Conservation (phyloP, 2,329 filamentous ascomycete genomes). For the Drechslera avenae region DNA sequence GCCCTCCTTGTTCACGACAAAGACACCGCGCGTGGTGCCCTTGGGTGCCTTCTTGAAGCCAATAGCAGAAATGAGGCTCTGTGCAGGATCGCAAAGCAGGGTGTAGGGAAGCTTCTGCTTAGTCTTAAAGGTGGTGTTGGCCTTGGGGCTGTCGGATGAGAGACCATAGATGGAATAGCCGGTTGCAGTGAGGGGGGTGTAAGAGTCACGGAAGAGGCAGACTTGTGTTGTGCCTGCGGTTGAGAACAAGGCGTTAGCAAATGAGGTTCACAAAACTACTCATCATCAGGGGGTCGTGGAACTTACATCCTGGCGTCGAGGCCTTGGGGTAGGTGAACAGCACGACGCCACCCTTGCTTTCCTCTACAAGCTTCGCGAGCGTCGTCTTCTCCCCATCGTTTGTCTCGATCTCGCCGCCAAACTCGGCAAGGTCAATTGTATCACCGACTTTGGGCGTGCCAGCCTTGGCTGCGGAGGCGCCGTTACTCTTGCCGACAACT, state of each 20-base stretch:
- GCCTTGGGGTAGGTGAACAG: conserved; percentile 96
- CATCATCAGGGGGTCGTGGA: background rate
- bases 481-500: conserved; percentile 34
- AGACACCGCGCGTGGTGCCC: conserved; percentile 84
- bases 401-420: conserved; percentile 76
- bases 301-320: conserved; percentile 90
- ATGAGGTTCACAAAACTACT: background rate
- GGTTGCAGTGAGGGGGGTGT: conserved; percentile 73
- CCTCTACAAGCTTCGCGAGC: conserved; percentile 77
- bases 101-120: conserved; percentile 90
- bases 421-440: conserved; percentile 58
- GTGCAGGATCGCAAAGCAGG: conserved; percentile 80
- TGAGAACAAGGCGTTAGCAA: too few relatives aligned
- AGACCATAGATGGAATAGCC: conserved; percentile 90
- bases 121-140: conserved; percentile 89
- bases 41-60: conserved; percentile 86
- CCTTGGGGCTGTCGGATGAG: conserved; percentile 83
- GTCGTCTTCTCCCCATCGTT: conserved; percentile 82
- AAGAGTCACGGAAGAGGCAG: conserved; percentile 89
- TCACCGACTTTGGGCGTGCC: conserved; percentile 54
- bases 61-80: conserved; percentile 79
- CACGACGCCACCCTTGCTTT: conserved; percentile 84
- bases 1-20: conserved; percentile 80
- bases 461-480: conserved; percentile 26
- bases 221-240: conserved; percentile 83